Conservation (phyloP, 805 yeast genomes). For the Hanseniaspora meyeri region DNA sequence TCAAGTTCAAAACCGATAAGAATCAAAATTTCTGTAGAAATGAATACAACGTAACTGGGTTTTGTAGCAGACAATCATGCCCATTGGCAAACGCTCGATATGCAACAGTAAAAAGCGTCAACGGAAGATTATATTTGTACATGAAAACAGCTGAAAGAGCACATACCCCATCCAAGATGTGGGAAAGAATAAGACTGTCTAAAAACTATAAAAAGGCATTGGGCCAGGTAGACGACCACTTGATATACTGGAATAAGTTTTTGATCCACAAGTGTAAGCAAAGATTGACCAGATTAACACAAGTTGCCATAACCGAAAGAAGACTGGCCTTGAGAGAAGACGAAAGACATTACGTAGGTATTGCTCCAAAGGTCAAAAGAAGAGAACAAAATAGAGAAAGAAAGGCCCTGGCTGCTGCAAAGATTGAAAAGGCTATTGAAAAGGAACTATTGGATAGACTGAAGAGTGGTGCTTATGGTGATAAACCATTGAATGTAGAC, state of each 20-base stretch:
- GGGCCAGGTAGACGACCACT: slow-evolving; percentile 73
- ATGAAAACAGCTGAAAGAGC: slow-evolving; percentile 98
- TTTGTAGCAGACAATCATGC: slow-evolving; percentile 86
- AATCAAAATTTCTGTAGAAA: slow-evolving; percentile 89
- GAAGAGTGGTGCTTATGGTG: slow-evolving; percentile 97
- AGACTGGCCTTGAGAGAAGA: slow-evolving; percentile 80
- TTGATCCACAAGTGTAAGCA: slow-evolving; percentile 89
- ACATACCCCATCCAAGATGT: slow-evolving; percentile 81
- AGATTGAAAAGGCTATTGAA: slow-evolving; percentile 91
- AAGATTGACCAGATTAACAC: slow-evolving; percentile 85
- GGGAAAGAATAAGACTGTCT: slow-evolving; percentile 89
- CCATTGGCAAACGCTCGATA: slow-evolving; percentile 90
- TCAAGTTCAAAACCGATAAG: slow-evolving; percentile 77
- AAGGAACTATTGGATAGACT: slow-evolving; percentile 87
- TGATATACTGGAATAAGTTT: slow-evolving; percentile 87
- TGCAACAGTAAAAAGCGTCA: slow-evolving; percentile 73
- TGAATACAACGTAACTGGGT: slow-evolving; percentile 89
- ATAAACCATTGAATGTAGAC: slow-evolving; percentile 91
- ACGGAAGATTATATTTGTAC: slow-evolving; percentile 70
- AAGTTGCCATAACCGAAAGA: slow-evolving; percentile 90
- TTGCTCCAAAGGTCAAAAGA: slow-evolving; percentile 86
- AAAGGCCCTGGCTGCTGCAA: slow-evolving; percentile 92
- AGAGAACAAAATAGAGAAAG: slow-evolving; percentile 91
- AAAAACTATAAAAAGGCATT: slow-evolving; percentile 83
- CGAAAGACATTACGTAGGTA: slow-evolving; percentile 86